phyloP scores from a whole-genome alignment of 495 filamentous ascomycete genomes.

The Penicillium soppii region DNA sequence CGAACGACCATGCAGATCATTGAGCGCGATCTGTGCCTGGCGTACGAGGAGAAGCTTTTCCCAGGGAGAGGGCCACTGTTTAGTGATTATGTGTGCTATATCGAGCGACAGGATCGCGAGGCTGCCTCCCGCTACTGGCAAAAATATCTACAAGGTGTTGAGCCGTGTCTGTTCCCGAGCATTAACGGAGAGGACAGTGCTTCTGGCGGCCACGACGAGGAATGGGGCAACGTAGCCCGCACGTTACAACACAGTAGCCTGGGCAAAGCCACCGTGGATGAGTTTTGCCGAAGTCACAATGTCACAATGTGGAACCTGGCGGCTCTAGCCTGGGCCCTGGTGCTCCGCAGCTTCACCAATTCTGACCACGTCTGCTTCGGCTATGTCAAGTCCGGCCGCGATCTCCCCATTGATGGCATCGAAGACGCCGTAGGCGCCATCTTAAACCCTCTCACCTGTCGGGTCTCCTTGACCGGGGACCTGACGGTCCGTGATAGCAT shows the following conservation, averaged over 20 bases:
- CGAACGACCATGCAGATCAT: neutral
- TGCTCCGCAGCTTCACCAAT: constrained; percentile 13
- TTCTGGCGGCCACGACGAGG: neutral
- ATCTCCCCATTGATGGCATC: constrained; percentile 26
- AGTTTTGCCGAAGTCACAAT: neutral
- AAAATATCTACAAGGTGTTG: neutral
- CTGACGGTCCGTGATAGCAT: neutral
- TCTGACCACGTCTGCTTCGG: constrained; percentile 39
- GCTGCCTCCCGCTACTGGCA: neutral
- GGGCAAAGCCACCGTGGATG: neutral
- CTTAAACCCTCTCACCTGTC: constrained; percentile 9
- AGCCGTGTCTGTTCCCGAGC: neutral
- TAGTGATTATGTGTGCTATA: neutral
- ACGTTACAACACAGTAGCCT: neutral
- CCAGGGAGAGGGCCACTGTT: neutral
- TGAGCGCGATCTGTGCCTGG: neutral
- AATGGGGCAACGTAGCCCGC: neutral
- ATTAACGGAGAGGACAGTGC: neutral
- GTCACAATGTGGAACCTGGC: neutral
- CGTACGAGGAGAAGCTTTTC: neutral
- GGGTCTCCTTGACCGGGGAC: neutral
- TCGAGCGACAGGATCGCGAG: neutral
- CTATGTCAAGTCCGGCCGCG: constrained; percentile 20
- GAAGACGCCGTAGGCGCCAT: constrained; percentile 21
- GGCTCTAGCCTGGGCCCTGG: constrained; percentile 20